Base-by-base conservation (phyloP, 1,284 basidiomycete genomes). In the Cutaneotrichosporon cyanovorans region DNA sequence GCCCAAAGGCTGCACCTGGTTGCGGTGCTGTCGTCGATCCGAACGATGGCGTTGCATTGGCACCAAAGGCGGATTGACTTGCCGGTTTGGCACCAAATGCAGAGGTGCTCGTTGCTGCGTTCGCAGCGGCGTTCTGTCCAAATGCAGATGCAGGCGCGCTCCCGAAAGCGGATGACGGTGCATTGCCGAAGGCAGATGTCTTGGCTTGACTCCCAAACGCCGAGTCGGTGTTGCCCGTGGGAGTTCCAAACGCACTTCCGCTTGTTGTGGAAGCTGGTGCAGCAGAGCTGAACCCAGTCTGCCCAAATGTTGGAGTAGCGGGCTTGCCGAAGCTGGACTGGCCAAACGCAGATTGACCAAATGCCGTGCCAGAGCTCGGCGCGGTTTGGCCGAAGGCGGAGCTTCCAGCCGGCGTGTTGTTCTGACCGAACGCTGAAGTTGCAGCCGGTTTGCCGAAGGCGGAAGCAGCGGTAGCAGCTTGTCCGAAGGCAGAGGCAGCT, bases 61-160 rank as follows among this genome's bases (percentile, higher is more conserved):
- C 60, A 5, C 68, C 66, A 42, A 68, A 69, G 2, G 66, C 69
- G 11, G 65, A 65, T 2, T 45, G 61, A 20, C 15, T 36, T 16
- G 41, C 28, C 15, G 30, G 30, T 31, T 31, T 31, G 30, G 30
- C 30, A 15, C 30, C 30, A 31, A 31, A 31, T 8, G 30, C 8
- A 8, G 30, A 31, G 8, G 30, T 15, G 6, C 19, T 14, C 7
- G 33, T 35, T 16, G 33, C 8, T 7, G 33, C 33, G 16, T 10
- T 10, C n/a, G 69, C 63, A 3, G 45, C 16, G 9, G 48, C 35
- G 23, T 16, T 16, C 15, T 51, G 34, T 7, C 67, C 69, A 40
- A 71, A 72, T 1, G 60, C 66, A 1, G 67, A 22, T 8, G 45
- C 38, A 18, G 48, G 25, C 5, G 37, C 33, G 11, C 52, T 37